phyloP scores from a whole-genome alignment of 2,329 filamentous ascomycete genomes.

The Fusarium floridanum region DNA sequence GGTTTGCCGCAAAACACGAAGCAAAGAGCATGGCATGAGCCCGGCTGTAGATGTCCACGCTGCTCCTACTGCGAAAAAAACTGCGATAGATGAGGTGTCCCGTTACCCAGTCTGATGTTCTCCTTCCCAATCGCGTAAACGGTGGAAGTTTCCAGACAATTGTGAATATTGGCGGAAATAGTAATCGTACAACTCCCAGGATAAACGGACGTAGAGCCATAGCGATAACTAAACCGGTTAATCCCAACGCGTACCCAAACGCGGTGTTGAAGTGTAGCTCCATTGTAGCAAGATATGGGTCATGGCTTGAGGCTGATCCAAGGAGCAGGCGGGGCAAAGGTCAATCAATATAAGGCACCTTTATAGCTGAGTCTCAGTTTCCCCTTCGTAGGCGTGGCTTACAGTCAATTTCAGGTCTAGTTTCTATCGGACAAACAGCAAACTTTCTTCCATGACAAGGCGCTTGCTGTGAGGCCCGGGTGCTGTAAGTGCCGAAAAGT shows the following conservation, averaged over 20 bases:
- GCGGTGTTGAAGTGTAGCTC: not conserved
- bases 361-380: not conserved
- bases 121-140: not conserved
- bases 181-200: not conserved
- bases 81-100: not conserved
- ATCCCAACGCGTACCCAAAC: not conserved
- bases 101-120: not conserved
- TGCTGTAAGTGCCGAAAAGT: not conserved
- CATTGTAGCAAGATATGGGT: not conserved
- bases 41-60: constrained; percentile 15
- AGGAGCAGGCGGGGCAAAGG: not conserved
- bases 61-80: constrained; percentile 4
- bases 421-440: not conserved
- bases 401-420: not conserved
- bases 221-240: not conserved
- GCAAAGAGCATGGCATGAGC: constrained; percentile 5
- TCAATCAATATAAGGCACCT: not conserved
- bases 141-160: not conserved
- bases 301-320: not conserved
- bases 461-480: not conserved
- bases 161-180: not conserved
- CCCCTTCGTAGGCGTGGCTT: not conserved
- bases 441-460: not conserved
- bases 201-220: not conserved
- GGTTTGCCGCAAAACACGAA: constrained; percentile 15